Conservation (phyloP, 192 early-diverging fungal species). For the Coemansia sp. region DNA sequence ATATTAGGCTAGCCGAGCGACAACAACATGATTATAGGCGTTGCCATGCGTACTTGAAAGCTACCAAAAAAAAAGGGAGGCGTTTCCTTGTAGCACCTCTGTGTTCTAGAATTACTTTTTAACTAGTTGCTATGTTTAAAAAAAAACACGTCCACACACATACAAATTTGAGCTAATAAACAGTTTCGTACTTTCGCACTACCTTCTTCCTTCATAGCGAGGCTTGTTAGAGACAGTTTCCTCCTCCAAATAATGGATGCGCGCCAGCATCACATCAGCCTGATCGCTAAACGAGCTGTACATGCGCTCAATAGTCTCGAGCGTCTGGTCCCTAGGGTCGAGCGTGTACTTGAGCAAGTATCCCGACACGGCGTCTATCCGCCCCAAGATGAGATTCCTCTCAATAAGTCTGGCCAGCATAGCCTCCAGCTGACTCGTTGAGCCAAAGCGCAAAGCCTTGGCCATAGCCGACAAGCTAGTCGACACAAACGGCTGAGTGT, state of each 20-base stretch:
- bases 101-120: background rate
- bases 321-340: constrained; percentile 36
- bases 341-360: constrained; percentile 34
- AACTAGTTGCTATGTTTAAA: background rate
- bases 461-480: constrained; percentile 39
- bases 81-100: background rate
- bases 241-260: constrained; percentile 45
- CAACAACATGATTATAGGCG: too few relatives aligned
- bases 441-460: constrained; percentile 26
- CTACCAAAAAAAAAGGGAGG: background rate
- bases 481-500: constrained; percentile 44
- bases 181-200: background rate
- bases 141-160: background rate
- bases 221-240: constrained; percentile 19
- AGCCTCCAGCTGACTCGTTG: constrained; percentile 27
- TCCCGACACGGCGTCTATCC: constrained; percentile 41
- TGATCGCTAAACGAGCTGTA: constrained; percentile 28
- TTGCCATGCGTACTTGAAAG: too few relatives aligned
- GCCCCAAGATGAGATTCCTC: constrained; percentile 25
- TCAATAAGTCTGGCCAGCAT: constrained; percentile 39
- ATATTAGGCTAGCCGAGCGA: too few relatives aligned
- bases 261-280: constrained; percentile 37
- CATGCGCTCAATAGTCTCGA: constrained; percentile 32
- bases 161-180: background rate
- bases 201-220: background rate